Base-by-base conservation (phyloP, 345 rosid genomes). In the Brassica juncea region DNA sequence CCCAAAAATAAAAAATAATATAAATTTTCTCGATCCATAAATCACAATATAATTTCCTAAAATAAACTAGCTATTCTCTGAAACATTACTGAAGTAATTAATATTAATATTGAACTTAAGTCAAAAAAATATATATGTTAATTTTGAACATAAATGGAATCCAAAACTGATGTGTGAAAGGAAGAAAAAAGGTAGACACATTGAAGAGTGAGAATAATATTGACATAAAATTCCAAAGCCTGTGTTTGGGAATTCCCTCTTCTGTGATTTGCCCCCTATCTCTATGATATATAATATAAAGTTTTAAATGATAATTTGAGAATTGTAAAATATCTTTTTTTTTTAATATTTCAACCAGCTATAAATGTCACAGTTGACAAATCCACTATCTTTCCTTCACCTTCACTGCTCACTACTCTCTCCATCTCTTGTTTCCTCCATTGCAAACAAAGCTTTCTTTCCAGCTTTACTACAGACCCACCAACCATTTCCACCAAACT, bases 371-470 rank as follows among this genome's bases (percentile, higher is more conserved):
- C 30, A 59, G 79, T 66, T 72, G 74, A 42, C 80, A 65, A 70
- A 55, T 19, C 44, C 80, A 42, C 25, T 71, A 25, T 32, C 73
- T 71, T 82, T 87, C 83, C 89, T 86, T 86, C 78, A 49, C 42
- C 82, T 83, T 85, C 84, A 84, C 88, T 86, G 78, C 60, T 81
- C 84, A 73, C 68, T 75, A 32, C 44, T 15, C 80, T 70, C 39
- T 83, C 81, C 27, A 66, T 78, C 74, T 68, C 28, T 81, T 85
- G 85, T 88, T 89, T 88, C 94, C 97, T 91, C 94, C 95, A 87
- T 91, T 90, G 92, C 90, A 88, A 85, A 91, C 91, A 78, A 88
- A 91, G 93, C 91, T 85, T 90, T 81, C 89, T 85, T 86, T 86
- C 87, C 87, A 82, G 83, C 89, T 82, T 79, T 79, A 65, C 35